phyloP scores from a whole-genome alignment of 78 protist species.

The Emiliania huxleyi region DNA sequence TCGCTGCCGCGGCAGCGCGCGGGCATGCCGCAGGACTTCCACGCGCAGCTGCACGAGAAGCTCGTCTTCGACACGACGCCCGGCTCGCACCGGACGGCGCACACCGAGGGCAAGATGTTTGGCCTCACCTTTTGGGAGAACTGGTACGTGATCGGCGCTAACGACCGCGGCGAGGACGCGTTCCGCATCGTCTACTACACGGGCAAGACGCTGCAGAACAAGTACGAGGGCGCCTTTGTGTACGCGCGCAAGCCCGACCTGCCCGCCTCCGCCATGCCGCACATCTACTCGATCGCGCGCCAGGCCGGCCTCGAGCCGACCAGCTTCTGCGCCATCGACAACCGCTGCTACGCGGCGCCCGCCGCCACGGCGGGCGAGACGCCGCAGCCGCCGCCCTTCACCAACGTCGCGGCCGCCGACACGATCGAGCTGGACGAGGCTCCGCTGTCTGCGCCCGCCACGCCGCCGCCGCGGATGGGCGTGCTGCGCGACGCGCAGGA shows the following conservation, averaged over 20 bases:
- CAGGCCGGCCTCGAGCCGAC: slow-evolving; percentile 8
- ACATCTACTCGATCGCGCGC: neutral
- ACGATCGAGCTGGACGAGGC: neutral
- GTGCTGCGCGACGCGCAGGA: neutral
- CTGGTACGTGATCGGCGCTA: neutral
- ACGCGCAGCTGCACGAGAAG: neutral
- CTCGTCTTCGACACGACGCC: slow-evolving; percentile 11
- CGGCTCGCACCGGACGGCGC: neutral
- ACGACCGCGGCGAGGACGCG: neutral
- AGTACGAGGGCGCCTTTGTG: slow-evolving; percentile 25
- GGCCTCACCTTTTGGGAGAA: slow-evolving; percentile 27
- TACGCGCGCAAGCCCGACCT: slow-evolving; percentile 25
- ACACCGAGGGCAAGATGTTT: slow-evolving; percentile 4
- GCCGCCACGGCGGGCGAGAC: too few species aligned
- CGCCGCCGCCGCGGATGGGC: neutral
- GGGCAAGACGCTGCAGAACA: slow-evolving; percentile 7
- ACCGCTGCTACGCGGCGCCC: neutral
- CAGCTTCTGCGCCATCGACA: neutral
- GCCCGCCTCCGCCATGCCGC: neutral
- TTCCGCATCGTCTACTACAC: slow-evolving; percentile 1
- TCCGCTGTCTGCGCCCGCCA: neutral
- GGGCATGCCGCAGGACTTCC: neutral
- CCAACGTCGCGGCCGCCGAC: neutral
- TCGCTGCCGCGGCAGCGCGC: neutral
- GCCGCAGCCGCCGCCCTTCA: neutral